Evolutionary conservation across 2,329 filamentous ascomycete species (phyloP).

Genomic region (Aureobasidium sp.): DNA sequence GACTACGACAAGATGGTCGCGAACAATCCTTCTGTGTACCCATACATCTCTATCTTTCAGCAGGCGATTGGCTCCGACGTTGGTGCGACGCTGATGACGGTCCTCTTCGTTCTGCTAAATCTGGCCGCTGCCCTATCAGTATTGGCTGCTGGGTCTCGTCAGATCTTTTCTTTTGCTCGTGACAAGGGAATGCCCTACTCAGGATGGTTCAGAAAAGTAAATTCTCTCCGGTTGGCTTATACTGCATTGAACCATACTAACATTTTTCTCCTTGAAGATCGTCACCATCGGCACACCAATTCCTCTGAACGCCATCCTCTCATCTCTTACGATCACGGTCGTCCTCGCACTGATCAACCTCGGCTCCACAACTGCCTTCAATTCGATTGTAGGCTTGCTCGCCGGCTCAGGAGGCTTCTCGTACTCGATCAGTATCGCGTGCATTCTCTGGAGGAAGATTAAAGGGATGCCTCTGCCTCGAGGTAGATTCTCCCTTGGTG

Average conservation of each 20-base stretch:
- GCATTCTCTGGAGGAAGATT: constrained; percentile 20
- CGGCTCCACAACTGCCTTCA: constrained; percentile 35
- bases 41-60: constrained; percentile 19
- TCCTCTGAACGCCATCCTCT: constrained; percentile 25
- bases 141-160: constrained; percentile 36
- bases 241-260: constrained; percentile 19
- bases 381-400: constrained; percentile 36
- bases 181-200: constrained; percentile 34
- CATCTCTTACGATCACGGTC: constrained; percentile 21
- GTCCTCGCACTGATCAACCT: constrained; percentile 32
- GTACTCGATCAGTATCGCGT: constrained; percentile 34
- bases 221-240: neutral
- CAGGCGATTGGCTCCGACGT: constrained; percentile 20
- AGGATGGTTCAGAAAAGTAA: constrained; percentile 24
- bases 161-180: constrained; percentile 39
- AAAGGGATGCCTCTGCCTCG: constrained; percentile 14
- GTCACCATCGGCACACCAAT: constrained; percentile 19
- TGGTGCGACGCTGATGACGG: constrained; percentile 32
- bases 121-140: constrained; percentile 31
- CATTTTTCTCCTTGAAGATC: neutral
- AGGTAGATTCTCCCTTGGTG: constrained; percentile 24
- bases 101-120: constrained; percentile 34
- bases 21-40: constrained; percentile 31
- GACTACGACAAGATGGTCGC: constrained; percentile 29
- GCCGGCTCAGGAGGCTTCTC: constrained; percentile 35